These are phyloP conservation scores for Exutisphaerella laricina DNA, from an alignment of 2,329 filamentous ascomycete genomes.

Conservation along the genomic window DNA sequence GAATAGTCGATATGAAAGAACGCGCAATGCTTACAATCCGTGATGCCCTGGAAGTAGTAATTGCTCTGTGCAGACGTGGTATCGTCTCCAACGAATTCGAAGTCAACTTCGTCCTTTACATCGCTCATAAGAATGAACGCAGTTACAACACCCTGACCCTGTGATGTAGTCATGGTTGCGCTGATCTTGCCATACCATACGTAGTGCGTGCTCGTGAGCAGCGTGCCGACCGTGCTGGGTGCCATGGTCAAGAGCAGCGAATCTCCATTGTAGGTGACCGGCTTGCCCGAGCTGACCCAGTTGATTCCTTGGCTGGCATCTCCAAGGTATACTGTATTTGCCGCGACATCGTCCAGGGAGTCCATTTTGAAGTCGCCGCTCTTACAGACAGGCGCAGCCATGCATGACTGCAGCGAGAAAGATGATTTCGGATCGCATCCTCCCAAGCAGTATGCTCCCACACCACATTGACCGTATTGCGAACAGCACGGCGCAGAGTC, in stretches of 20 bases:
- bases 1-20: not conserved
- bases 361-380: conserved; percentile 68
- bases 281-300: conserved; percentile 82
- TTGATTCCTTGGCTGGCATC: conserved; percentile 66
- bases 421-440: conserved; percentile 89
- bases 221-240: conserved; percentile 74
- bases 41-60: conserved; percentile 93
- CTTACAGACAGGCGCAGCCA: conserved; percentile 76
- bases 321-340: conserved; percentile 79
- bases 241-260: conserved; percentile 81
- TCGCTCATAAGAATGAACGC: conserved; percentile 95
- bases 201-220: conserved; percentile 78
- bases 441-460: conserved; percentile 90
- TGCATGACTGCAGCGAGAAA: conserved; percentile 75
- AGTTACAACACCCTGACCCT: conserved; percentile 85
- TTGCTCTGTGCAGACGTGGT: conserved; percentile 79
- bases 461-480: conserved; percentile 83
- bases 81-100: conserved; percentile 84
- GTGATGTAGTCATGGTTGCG: conserved; percentile 76
- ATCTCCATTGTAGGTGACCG: conserved; percentile 61
- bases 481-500: conserved; percentile 34
- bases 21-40: conserved; percentile 64
- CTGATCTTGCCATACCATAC: conserved; percentile 97
- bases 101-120: conserved; percentile 97
- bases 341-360: conserved; percentile 61